phyloP scores from a whole-genome alignment of 2,329 filamentous ascomycete species.

The Colletotrichum lupini region DNA sequence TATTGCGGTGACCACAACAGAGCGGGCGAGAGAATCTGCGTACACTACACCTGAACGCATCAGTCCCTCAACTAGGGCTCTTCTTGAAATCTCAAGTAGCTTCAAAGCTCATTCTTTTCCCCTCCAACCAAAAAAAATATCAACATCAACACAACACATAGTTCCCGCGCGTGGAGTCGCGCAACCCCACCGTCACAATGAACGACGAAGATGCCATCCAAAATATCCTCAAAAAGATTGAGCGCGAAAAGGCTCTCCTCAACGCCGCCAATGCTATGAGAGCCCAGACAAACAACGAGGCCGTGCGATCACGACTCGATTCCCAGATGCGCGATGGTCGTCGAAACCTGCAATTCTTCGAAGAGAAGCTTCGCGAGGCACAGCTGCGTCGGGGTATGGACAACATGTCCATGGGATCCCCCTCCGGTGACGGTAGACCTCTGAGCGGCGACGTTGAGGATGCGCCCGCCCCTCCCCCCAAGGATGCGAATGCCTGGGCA shows the following conservation, averaged over 20 bases:
- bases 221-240: constrained; percentile 96
- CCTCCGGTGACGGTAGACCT: constrained; percentile 53
- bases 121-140: not conserved
- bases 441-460: constrained; percentile 58
- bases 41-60: not conserved
- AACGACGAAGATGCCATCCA: constrained; percentile 74
- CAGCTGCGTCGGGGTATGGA: constrained; percentile 82
- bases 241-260: constrained; percentile 95
- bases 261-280: constrained; percentile 95
- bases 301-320: constrained; percentile 90
- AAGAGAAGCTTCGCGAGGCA: constrained; percentile 89
- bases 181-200: constrained; percentile 59
- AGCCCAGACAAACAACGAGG: constrained; percentile 93
- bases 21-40: not conserved
- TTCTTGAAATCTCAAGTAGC: not conserved
- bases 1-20: not conserved
- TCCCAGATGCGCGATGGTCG: constrained; percentile 93
- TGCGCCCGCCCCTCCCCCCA: constrained; percentile 77
- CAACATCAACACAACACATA: not conserved
- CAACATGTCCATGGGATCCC: constrained; percentile 71
- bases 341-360: constrained; percentile 94
- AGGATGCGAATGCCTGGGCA: constrained; percentile 64
- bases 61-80: not conserved
- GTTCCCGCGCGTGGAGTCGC: constrained; percentile 49
- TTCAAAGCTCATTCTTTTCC: not conserved